A percentile compares a stretch with the other conserved stretches of the same genome.
Evolutionary conservation across 371 early-diverging fungal genomes (phyloP).

Genomic region (Parasitella parasitica): DNA sequence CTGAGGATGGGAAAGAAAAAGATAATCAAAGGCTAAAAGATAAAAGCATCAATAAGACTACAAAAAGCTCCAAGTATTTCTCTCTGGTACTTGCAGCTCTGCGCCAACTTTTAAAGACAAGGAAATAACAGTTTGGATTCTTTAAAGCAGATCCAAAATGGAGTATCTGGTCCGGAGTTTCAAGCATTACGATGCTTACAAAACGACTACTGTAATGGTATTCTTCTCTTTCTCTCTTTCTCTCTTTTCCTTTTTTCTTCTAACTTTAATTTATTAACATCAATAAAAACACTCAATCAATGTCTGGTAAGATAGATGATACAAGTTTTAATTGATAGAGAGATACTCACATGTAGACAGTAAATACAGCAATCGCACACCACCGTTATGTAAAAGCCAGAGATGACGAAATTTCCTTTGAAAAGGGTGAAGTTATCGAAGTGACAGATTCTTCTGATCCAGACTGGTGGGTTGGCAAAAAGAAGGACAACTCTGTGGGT

Average conservation of each 20-base stretch:
- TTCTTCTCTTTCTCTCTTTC: background rate
- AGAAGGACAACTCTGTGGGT: slow-evolving; percentile 52
- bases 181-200: background rate
- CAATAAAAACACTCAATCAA: background rate
- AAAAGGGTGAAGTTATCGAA: slow-evolving; percentile 53
- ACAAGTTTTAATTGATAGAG: background rate
- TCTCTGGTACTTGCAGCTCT: no score
- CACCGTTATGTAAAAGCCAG: slow-evolving; percentile 48
- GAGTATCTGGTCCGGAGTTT: background rate
- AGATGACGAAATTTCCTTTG: slow-evolving; percentile 64
- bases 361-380: slow-evolving; percentile 26
- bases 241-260: background rate
- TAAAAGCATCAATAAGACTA: no score
- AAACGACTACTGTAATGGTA: background rate
- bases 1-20: no score
- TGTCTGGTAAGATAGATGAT: background rate
- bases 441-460: slow-evolving; percentile 57
- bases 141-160: no score
- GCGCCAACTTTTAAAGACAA: no score
- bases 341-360: background rate
- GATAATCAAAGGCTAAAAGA: no score
- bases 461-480: slow-evolving; percentile 70
- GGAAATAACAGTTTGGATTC: no score
- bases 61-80: no score
- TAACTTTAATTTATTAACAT: background rate